Base-by-base conservation (phyloP, 73 alveolate genomes). In the Effrenium voratum region DNA sequence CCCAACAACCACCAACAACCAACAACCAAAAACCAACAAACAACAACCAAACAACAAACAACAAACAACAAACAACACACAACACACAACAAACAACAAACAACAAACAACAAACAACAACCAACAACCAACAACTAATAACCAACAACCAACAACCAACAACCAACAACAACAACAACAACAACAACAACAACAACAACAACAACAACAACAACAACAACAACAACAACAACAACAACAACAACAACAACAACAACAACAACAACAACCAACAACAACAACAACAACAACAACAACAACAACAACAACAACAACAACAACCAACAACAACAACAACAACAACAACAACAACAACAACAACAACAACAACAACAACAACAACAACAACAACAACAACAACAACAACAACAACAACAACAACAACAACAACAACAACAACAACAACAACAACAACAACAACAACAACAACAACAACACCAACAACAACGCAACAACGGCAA, bases 181-280 rank as follows among this genome's bases (percentile, higher is more conserved):
- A n/a, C n/a, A n/a, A n/a, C 12, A n/a, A n/a, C n/a, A n/a, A n/a
- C n/a, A 57, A 57, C 72, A 57, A 57, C 72, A 57, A 57, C 72
- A 57, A 57, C 72, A 57, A 57, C 72, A 57, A 57, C 72, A 57
- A 57, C 72, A 57, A 57, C 72, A 57, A 57, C 72, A 57, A 57
- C 72, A 57, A 57, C 72, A 57, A 57, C 72, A 57, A 57, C 72
- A 57, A 57, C 72, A 57, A 57, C 72, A 57, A 57, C 72, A 57
- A 57, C 72, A 57, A 57, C 72, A 57, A 57, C 72, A 57, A 57
- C 72, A 57, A 57, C 72, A 57, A 57, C 72, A 57, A 15, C 22
- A 55, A 15, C 22, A 22, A 57, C 1, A 57, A 57, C 1, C n/a
- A 57, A 57, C 1, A 57, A 57, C 1, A 57, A 57, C 6, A 57